Evolutionary conservation across 2,329 filamentous ascomycete species (phyloP).

Genomic region (Cladosporium cucumerinum): DNA sequence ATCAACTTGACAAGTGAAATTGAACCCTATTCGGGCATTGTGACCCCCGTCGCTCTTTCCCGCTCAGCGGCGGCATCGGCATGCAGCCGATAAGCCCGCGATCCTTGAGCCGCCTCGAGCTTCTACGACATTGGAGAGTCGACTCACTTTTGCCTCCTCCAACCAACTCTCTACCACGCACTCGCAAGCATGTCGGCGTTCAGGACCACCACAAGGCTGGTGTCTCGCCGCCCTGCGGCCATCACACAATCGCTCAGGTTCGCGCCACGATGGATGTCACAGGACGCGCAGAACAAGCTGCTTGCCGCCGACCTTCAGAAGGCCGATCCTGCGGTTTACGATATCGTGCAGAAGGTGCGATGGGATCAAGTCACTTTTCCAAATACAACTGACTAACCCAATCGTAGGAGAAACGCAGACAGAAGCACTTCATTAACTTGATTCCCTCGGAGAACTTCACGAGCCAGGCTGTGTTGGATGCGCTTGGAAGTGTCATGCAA

Average conservation of each 20-base stretch:
- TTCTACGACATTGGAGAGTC: slow-evolving; percentile 4
- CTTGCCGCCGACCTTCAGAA: slow-evolving; percentile 75
- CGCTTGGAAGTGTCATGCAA: slow-evolving; percentile 90
- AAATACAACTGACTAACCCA: slow-evolving; percentile 12
- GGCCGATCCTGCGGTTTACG: slow-evolving; percentile 80
- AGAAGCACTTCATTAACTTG: slow-evolving; percentile 98
- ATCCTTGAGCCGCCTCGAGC: neutral
- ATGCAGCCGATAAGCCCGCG: slow-evolving; percentile 8
- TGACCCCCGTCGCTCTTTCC: neutral
- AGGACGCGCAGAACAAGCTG: slow-evolving; percentile 61
- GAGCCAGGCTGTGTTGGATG: slow-evolving; percentile 86
- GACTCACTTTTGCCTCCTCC: slow-evolving; percentile 8
- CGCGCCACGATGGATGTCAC: slow-evolving; percentile 39
- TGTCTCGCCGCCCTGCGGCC: slow-evolving; percentile 32
- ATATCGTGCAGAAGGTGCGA: slow-evolving; percentile 82
- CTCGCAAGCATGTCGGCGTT: slow-evolving; percentile 40
- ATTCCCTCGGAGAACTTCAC: slow-evolving; percentile 97
- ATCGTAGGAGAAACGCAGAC: slow-evolving; percentile 81
- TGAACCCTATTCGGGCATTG: slow-evolving; percentile 11
- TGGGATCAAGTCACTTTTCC: neutral
- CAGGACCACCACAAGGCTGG: slow-evolving; percentile 38
- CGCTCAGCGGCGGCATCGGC: neutral
- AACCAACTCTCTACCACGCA: neutral
- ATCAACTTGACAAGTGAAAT: neutral
- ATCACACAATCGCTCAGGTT: slow-evolving; percentile 30